Percentiles rank a stretch among this genome's conserved stretches.
phyloP scores from a whole-genome alignment of 2,329 filamentous ascomycete species.

The Mycogone perniciosa region DNA sequence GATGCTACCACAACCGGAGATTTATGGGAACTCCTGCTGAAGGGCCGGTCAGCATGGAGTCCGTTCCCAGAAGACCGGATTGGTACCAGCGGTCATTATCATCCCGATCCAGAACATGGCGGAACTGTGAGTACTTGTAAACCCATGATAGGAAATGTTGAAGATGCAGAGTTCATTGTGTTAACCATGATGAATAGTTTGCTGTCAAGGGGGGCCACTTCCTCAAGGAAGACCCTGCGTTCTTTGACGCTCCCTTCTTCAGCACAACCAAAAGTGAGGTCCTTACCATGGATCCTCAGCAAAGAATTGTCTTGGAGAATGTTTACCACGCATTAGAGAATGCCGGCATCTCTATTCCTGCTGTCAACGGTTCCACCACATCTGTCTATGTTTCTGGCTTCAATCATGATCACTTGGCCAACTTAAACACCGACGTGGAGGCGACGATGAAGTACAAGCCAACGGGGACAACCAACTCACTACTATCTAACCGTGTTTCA shows the following conservation, averaged over 20 bases:
- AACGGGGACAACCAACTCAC: constrained; percentile 37
- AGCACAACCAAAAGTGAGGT: constrained; percentile 3
- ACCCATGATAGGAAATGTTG: background rate
- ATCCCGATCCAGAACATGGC: constrained; percentile 3
- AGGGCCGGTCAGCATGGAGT: background rate
- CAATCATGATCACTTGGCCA: constrained; percentile 6
- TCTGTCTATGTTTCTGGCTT: constrained; percentile 7
- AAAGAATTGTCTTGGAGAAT: constrained; percentile 7
- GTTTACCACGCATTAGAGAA: constrained; percentile 8
- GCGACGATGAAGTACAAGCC: constrained; percentile 32
- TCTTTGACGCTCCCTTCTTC: constrained; percentile 9
- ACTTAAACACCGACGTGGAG: constrained; percentile 16
- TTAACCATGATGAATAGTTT: background rate
- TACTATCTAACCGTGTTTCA: constrained; percentile 40
- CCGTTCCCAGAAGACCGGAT: constrained; percentile 7
- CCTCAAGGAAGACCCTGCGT: background rate
- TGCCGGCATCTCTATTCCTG: constrained; percentile 1
- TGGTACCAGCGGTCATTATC: background rate
- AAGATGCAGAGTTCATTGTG: background rate
- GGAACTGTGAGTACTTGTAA: constrained; percentile 1
- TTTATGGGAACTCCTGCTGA: background rate
- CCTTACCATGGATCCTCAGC: constrained; percentile 5
- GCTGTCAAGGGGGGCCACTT: constrained; percentile 6
- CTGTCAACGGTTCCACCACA: background rate
- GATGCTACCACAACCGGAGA: background rate